Base-by-base conservation (phyloP, 2,329 filamentous ascomycete species). In the Alternaria infectoria region DNA sequence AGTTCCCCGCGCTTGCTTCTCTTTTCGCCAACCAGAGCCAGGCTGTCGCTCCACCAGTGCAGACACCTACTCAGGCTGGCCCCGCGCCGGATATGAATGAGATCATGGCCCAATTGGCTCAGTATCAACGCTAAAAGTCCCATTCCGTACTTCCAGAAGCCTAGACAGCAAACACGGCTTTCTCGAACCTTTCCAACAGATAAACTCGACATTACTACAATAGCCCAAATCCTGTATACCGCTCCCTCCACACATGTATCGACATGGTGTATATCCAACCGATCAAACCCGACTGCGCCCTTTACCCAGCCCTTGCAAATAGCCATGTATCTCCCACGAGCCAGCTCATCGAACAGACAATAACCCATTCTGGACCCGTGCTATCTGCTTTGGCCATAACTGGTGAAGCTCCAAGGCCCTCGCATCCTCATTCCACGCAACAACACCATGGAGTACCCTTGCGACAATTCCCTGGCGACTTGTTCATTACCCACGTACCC, bases 41-140 rank as follows among this genome's bases (percentile, higher is more conserved):
- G 51, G 55, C 66, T 40, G 59, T 69, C 28, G 69, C 70, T 28
- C 77, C 76, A n/a, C 74, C 75, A 45, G 72, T 70, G 9, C 78
- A 77, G 57, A 74, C 71, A 30, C 74, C 75, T 40, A 65, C 72
- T 43, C 66, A 68, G 47, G 56, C 73, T 69, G 65, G 69, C 26
- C 66, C 67, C 44, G 62, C 64, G 55, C 79, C 81, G 36, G 82
- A 85, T 69, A 89, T 93, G 70, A 87, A 90, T 75, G 90, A 91
- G 71, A 92, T 93, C 55, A 91, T 93, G 87, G 89, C 90, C 13
- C 89, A 92, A 71, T 81, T 93, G 62, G 87, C 89, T 50, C 88
- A 86, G 69, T 90, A 88, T 73, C 85, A 89, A 66, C 86, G 89
- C 36, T 79, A 62, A 71, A 32, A 10, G 57, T 19, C 8, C 36